phyloP scores from a whole-genome alignment of 306 rosid species.

The Hippophae gyantsensis region DNA sequence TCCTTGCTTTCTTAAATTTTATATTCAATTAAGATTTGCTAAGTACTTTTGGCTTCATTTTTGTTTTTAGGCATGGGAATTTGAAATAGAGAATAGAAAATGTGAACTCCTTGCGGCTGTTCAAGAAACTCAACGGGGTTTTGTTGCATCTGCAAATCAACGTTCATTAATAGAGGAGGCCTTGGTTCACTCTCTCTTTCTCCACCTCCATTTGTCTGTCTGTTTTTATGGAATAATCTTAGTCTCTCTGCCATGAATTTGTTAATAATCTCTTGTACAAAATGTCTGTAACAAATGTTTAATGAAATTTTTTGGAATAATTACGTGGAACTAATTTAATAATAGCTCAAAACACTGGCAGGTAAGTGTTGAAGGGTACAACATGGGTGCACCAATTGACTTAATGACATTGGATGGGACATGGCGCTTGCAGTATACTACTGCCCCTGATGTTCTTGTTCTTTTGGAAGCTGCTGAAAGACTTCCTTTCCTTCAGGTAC shows the following conservation, averaged over 20 bases:
- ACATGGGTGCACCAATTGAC: slow-evolving; percentile 46
- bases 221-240: neutral
- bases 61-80: slow-evolving; percentile 33
- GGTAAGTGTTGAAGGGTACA: slow-evolving; percentile 62
- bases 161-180: slow-evolving; percentile 80
- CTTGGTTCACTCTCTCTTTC: slow-evolving; percentile 30
- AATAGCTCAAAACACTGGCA: slow-evolving; percentile 17
- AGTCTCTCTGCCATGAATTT: neutral
- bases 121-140: slow-evolving; percentile 80
- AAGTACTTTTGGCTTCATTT: neutral
- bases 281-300: neutral
- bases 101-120: slow-evolving; percentile 42
- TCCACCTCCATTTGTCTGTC: neutral
- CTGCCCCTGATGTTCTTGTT: slow-evolving; percentile 83
- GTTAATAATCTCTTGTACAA: no score
- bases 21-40: neutral
- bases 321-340: neutral
- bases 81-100: slow-evolving; percentile 57
- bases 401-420: slow-evolving; percentile 63
- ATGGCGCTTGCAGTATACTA: slow-evolving; percentile 88
- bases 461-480: slow-evolving; percentile 78
- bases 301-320: neutral
- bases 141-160: slow-evolving; percentile 59
- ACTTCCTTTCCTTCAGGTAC: slow-evolving; percentile 83
- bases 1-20: slow-evolving; percentile 1